These are phyloP conservation scores for Pseudogymnoascus sp. DNA, from an alignment of 2,329 filamentous ascomycete genomes.

Conservation along the genomic window DNA sequence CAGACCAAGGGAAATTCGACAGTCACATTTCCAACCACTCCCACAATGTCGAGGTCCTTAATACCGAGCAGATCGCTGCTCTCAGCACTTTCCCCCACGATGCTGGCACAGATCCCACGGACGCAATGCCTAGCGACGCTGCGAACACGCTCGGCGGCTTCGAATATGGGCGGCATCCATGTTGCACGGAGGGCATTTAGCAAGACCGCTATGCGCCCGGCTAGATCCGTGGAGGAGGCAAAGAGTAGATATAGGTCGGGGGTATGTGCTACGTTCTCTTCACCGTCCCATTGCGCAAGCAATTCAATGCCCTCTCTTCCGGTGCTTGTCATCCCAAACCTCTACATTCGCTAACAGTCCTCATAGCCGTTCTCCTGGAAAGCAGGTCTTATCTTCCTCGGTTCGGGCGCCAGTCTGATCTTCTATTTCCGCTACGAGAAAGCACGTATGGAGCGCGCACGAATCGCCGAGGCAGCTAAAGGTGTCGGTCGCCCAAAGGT, in stretches of 20 bases:
- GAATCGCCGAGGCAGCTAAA: constrained; percentile 86
- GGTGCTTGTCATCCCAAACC: background rate
- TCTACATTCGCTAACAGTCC: background rate
- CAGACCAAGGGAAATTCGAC: background rate
- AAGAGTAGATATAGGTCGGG: constrained; percentile 26
- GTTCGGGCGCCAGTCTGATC: constrained; percentile 68
- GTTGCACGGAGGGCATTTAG: constrained; percentile 16
- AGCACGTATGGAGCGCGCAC: constrained; percentile 78
- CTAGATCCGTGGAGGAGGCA: constrained; percentile 29
- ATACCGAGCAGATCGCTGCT: constrained; percentile 22
- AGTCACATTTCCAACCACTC: background rate
- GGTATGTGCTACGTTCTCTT: constrained; percentile 17
- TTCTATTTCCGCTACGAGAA: constrained; percentile 95
- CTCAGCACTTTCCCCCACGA: constrained; percentile 11
- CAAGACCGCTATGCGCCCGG: constrained; percentile 15
- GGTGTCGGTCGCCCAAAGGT: constrained; percentile 90
- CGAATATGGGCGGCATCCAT: background rate
- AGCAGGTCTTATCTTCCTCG: constrained; percentile 77
- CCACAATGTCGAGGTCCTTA: constrained; percentile 23
- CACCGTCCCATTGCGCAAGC: background rate
- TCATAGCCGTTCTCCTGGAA: constrained; percentile 85
- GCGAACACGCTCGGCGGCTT: background rate
- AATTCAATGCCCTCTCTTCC: background rate
- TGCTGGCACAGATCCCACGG: constrained; percentile 17
- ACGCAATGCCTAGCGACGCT: constrained; percentile 6